These are phyloP conservation scores for Boletus coccyginus DNA, from an alignment of 768 basidiomycete species.

Conservation along the genomic window DNA sequence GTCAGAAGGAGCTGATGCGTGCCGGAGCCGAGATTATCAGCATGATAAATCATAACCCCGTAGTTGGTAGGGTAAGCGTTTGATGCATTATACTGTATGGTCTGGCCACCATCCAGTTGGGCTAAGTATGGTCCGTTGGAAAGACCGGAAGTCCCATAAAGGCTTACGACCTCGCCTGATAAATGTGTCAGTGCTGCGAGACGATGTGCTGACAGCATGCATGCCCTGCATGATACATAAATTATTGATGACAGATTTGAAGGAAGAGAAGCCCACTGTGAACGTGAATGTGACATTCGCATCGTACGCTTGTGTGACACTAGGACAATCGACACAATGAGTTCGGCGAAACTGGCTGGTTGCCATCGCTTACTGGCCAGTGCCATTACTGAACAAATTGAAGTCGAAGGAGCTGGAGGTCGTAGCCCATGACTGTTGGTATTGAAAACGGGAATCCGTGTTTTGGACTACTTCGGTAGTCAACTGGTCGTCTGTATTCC, in stretches of 20 bases:
- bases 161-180: constrained; percentile 41
- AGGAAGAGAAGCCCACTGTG: constrained; percentile 28
- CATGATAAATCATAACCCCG: constrained; percentile 34
- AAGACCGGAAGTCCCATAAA: constrained; percentile 44
- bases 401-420: constrained; percentile 30
- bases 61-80: constrained; percentile 19
- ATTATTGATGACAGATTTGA: neutral
- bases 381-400: constrained; percentile 39
- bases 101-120: constrained; percentile 35
- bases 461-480: constrained; percentile 30
- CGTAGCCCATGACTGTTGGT: constrained; percentile 38
- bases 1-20: constrained; percentile 34
- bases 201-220: neutral
- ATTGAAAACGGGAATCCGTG: constrained; percentile 39
- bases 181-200: neutral
- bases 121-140: constrained; percentile 34
- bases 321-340: constrained; percentile 13
- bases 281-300: constrained; percentile 41
- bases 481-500: constrained; percentile 12
- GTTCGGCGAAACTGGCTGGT: neutral
- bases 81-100: constrained; percentile 19
- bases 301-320: constrained; percentile 33
- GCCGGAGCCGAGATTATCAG: constrained; percentile 39
- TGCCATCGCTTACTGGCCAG: constrained; percentile 37
- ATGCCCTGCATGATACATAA: constrained; percentile 20